Evolutionary conservation across 768 basidiomycete species (phyloP).

Genomic region (Tephrocybe sp.): DNA sequence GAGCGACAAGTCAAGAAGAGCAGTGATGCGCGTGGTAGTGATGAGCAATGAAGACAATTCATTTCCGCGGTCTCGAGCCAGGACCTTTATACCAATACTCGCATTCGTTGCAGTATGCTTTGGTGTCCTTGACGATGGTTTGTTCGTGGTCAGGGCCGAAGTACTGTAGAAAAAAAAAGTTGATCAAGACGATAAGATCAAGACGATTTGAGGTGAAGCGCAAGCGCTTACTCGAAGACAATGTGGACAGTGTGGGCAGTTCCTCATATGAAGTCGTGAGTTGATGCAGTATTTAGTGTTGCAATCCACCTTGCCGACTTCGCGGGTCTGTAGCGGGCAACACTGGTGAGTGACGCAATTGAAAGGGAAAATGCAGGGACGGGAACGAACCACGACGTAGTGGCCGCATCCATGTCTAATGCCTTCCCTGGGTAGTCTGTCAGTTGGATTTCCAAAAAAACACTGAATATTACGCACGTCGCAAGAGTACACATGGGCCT

Average conservation of each 20-base stretch:
- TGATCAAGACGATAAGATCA: conserved; percentile 11
- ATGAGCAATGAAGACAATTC: conserved; percentile 15
- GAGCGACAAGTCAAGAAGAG: conserved; percentile 4
- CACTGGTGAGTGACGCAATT: conserved; percentile 8
- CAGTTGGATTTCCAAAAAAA: conserved; percentile 20
- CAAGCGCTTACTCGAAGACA: conserved; percentile 41
- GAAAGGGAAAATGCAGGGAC: neutral
- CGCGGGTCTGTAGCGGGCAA: conserved; percentile 40
- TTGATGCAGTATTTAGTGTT: conserved; percentile 38
- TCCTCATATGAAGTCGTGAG: conserved; percentile 27
- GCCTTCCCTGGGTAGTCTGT: conserved; percentile 54
- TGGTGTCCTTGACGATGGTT: conserved; percentile 46
- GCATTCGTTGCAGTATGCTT: conserved; percentile 56
- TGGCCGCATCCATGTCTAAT: conserved; percentile 78
- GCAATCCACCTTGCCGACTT: conserved; percentile 56
- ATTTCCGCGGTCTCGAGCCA: conserved; percentile 34
- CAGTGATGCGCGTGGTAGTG: conserved; percentile 2
- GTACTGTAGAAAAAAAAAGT: conserved; percentile 41
- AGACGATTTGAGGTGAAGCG: neutral
- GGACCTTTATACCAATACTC: conserved; percentile 54
- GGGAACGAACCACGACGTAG: conserved; percentile 59
- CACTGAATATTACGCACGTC: conserved; percentile 37
- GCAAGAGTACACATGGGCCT: conserved; percentile 52
- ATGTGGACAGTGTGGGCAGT: conserved; percentile 37
- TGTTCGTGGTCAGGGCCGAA: conserved; percentile 70